Conservation (phyloP, 2,329 filamentous ascomycete genomes). For the Chlorencoelia australis region DNA sequence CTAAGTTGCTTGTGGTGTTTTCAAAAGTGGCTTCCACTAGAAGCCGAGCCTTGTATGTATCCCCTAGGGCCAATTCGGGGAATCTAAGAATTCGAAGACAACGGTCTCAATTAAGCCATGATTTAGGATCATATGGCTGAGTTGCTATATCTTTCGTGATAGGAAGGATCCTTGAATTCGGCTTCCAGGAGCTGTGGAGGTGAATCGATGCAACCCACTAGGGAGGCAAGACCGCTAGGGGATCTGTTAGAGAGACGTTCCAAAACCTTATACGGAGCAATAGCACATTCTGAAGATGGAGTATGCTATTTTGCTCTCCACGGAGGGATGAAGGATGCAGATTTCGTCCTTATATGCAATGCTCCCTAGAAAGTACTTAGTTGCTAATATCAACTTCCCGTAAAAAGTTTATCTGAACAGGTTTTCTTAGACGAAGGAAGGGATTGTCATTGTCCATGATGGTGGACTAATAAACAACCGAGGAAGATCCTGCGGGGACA, state of each 20-base stretch:
- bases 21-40: constrained; percentile 21
- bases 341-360: too few species aligned
- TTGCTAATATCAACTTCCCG: too few species aligned
- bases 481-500: too few species aligned
- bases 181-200: constrained; percentile 13
- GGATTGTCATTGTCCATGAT: too few species aligned
- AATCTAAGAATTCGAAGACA: constrained; percentile 22
- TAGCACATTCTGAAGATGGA: constrained; percentile 19
- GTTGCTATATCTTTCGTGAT: constrained; percentile 14
- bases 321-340: too few species aligned
- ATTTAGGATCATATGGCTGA: constrained; percentile 21
- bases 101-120: constrained; percentile 20
- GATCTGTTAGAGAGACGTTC: constrained; percentile 9
- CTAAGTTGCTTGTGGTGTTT: too few species aligned
- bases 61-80: constrained; percentile 26
- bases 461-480: too few species aligned
- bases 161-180: constrained; percentile 14
- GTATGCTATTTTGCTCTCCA: constrained; percentile 16
- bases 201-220: not conserved
- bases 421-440: too few species aligned
- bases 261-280: constrained; percentile 12
- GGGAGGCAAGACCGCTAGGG: not conserved
- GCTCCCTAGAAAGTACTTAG: too few species aligned
- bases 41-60: constrained; percentile 26
- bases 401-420: too few species aligned